phyloP scores from a whole-genome alignment of 768 basidiomycete species.

The Phylloporus arenicola region DNA sequence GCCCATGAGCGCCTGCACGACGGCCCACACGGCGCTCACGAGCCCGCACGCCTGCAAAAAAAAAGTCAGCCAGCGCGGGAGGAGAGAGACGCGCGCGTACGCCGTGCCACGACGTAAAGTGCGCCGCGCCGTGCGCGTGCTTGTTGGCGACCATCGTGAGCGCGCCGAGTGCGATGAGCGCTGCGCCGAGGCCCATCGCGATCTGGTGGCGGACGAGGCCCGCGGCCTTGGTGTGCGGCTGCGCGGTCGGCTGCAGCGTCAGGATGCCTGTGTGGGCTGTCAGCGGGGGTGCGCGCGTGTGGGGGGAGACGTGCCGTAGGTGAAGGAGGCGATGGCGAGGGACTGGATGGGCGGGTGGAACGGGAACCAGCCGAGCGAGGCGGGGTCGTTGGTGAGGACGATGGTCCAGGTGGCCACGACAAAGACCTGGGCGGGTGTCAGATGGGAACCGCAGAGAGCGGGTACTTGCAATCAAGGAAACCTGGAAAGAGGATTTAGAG shows the following conservation, averaged over 20 bases:
- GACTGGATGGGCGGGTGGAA: constrained; percentile 63
- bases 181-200: constrained; percentile 50
- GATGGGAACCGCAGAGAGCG: neutral
- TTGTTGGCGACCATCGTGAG: constrained; percentile 64
- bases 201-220: constrained; percentile 69
- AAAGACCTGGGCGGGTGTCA: constrained; percentile 32
- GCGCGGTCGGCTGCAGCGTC: constrained; percentile 70
- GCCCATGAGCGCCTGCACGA: constrained; percentile 57
- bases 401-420: constrained; percentile 40
- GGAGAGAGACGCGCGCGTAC: constrained; percentile 34
- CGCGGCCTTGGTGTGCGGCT: constrained; percentile 57
- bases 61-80: neutral
- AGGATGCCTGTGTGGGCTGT: constrained; percentile 47
- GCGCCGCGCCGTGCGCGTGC: constrained; percentile 39
- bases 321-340: constrained; percentile 49
- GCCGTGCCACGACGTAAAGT: constrained; percentile 74
- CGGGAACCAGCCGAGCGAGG: constrained; percentile 52
- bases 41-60: constrained; percentile 54
- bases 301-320: constrained; percentile 45
- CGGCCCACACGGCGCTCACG: constrained; percentile 55
- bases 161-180: constrained; percentile 54
- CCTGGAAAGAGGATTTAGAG: constrained; percentile 2
- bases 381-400: constrained; percentile 43
- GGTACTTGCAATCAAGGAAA: constrained; percentile 15
- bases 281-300: neutral